Evolutionary conservation across 2,329 filamentous ascomycete species (phyloP).

Genomic region (Blastomyces silverae): DNA sequence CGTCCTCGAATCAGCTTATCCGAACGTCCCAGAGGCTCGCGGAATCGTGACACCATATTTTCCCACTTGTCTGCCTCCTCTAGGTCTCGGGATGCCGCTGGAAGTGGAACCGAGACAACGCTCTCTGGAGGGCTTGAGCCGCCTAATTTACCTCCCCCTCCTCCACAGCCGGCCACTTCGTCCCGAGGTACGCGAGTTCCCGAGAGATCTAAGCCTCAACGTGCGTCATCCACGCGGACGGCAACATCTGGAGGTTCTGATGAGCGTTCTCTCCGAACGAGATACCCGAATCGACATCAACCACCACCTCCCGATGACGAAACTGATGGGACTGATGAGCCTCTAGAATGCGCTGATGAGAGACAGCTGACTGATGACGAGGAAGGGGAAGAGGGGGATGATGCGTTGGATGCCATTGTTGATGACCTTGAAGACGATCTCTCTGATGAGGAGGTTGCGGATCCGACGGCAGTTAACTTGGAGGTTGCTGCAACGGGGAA

Average conservation of each 20-base stretch:
- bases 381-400: constrained; percentile 53
- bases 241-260: constrained; percentile 34
- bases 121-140: constrained; percentile 4
- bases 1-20: constrained; percentile 78
- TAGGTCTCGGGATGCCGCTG: constrained; percentile 50
- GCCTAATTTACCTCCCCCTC: constrained; percentile 25
- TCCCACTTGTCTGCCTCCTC: constrained; percentile 58
- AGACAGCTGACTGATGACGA: constrained; percentile 66
- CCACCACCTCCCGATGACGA: constrained; percentile 51
- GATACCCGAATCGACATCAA: constrained; percentile 58
- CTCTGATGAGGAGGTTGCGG: constrained; percentile 64
- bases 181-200: constrained; percentile 10
- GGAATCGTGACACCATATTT: constrained; percentile 56
- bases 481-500: constrained; percentile 81
- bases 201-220: constrained; percentile 13
- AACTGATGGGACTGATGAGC: constrained; percentile 58
- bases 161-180: constrained; percentile 18
- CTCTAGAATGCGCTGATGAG: constrained; percentile 89
- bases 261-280: constrained; percentile 41
- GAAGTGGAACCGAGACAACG: constrained; percentile 21
- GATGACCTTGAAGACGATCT: constrained; percentile 83
- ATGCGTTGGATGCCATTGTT: constrained; percentile 76
- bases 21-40: constrained; percentile 61
- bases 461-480: constrained; percentile 83
- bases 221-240: constrained; percentile 16